These are phyloP conservation scores for Pythium plurisporium DNA, from an alignment of 352 stramenopile species.

Conservation along the genomic window DNA sequence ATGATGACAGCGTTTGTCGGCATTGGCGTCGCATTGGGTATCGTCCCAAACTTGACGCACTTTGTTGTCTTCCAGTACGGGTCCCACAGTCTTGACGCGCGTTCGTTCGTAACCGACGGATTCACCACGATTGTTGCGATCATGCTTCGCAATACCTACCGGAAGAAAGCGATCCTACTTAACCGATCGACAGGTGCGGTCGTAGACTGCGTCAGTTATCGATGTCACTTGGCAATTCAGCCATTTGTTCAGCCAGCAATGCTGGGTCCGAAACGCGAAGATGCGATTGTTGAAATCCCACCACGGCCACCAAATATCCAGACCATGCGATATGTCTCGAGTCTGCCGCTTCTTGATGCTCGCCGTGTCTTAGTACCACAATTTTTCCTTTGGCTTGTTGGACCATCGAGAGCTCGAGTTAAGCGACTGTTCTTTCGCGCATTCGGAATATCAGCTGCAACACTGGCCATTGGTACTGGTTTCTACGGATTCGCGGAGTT, in stretches of 20 bases:
- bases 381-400: constrained; percentile 4
- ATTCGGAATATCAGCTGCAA: background rate
- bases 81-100: background rate
- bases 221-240: constrained; percentile 4
- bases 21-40: background rate
- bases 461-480: background rate
- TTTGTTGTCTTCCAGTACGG: constrained; percentile 1
- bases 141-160: constrained; percentile 16
- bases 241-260: background rate
- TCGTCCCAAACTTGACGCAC: constrained; percentile 1
- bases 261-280: background rate
- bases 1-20: constrained; percentile 1
- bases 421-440: background rate
- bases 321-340: constrained; percentile 8
- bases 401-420: background rate
- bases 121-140: constrained; percentile 14
- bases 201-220: constrained; percentile 21
- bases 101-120: constrained; percentile 10
- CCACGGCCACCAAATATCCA: constrained; percentile 4
- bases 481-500: background rate
- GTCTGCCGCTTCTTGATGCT: constrained; percentile 4
- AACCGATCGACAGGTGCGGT: constrained; percentile 6
- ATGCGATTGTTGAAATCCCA: background rate
- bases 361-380: background rate
- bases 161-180: constrained; percentile 4